Conservation (phyloP, 176 grass and related monocot genomes). For the bread wheat (Triticum aestivum) region IWGSC_CS_RefSeq_v2.1 NC_057812.1:274491014-274491513, state of each 20-base stretch:
- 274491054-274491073: background rate
- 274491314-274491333: background rate
- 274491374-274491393: conserved; percentile 80
- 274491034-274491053: background rate
- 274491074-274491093: background rate
- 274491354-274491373: conserved; percentile 67
- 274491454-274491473: background rate
- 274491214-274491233: background rate
- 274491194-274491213: background rate
- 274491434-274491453: conserved; percentile 9
- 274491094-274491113: background rate
- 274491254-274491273: background rate
- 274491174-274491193: background rate
- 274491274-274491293: background rate
- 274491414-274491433: conserved; percentile 83
- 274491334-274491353: background rate
- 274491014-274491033: background rate
- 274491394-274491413: conserved; percentile 94
- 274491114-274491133: background rate
- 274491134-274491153: background rate
- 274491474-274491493: conserved; percentile 6
- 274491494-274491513: background rate
- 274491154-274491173: background rate
- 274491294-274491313: background rate
- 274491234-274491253: background rate